A percentile compares a stretch with the other conserved stretches of the same genome.
These are phyloP conservation scores for Panaeolus papilionaceus DNA, from an alignment of 768 basidiomycete species.

Conservation along the genomic window DNA sequence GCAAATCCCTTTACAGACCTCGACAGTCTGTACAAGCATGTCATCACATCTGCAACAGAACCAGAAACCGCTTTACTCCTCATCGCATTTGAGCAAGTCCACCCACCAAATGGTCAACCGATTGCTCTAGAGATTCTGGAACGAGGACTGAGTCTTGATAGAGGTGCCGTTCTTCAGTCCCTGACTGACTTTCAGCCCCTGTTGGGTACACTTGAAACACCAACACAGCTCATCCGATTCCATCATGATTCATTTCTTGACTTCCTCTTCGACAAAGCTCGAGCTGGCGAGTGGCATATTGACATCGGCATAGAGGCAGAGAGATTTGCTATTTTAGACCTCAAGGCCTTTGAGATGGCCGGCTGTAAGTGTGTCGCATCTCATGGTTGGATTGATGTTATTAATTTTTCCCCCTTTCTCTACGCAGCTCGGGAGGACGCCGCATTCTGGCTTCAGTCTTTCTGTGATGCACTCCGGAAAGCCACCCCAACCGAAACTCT, in stretches of 20 bases:
- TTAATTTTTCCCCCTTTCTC: too few species aligned
- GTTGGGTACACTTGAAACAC: not conserved
- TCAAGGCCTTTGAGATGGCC: not conserved
- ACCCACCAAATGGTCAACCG: not conserved
- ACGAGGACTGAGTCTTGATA: not conserved
- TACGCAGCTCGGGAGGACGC: not conserved
- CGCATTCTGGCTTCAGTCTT: not conserved
- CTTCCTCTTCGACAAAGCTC: not conserved
- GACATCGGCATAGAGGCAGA: not conserved
- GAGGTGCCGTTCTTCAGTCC: not conserved
- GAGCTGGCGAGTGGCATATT: not conserved
- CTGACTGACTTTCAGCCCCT: not conserved
- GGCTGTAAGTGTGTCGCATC: not conserved
- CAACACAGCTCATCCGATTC: not conserved
- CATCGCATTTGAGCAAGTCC: not conserved
- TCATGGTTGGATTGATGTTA: too few species aligned
- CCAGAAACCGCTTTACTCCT: not conserved
- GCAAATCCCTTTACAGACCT: not conserved
- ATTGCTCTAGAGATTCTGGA: not conserved
- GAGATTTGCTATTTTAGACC: not conserved
- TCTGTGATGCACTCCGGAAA: not conserved
- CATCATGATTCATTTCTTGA: not conserved
- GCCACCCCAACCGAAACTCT: not conserved
- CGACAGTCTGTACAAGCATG: not conserved
- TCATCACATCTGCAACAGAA: not conserved